Evolutionary conservation across 495 filamentous ascomycete genomes (phyloP).

Genomic region (Penicillium silybi): DNA sequence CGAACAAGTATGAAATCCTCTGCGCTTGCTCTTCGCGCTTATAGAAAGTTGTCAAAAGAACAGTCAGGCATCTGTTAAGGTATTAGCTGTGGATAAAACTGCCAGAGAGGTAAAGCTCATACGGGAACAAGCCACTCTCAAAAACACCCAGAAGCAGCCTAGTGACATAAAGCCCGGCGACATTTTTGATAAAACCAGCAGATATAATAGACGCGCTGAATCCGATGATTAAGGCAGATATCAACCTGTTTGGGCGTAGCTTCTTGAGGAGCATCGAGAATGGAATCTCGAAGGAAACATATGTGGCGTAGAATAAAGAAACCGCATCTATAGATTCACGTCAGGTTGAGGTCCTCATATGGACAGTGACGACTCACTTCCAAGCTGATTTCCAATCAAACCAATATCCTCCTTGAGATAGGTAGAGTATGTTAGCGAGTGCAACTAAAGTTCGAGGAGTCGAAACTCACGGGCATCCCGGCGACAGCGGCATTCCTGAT

Average conservation of each 20-base stretch:
- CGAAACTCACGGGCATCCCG: conserved; percentile 9
- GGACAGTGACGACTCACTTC: conserved; percentile 2
- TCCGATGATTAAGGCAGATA: conserved; percentile 30
- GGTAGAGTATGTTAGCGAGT: no score
- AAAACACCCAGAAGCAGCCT: conserved; percentile 31
- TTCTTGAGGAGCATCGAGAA: conserved; percentile 27
- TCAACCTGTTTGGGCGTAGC: conserved; percentile 32
- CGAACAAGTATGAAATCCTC: conserved; percentile 16
- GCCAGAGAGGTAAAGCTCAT: conserved; percentile 15
- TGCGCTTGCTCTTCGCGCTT: conserved; percentile 17
- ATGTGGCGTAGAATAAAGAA: conserved; percentile 18
- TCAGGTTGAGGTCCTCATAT: not conserved
- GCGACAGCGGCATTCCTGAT: conserved; percentile 15
- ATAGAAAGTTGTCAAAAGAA: conserved; percentile 22
- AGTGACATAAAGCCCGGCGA: conserved; percentile 29
- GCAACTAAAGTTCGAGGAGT: not conserved
- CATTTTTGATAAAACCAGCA: conserved; percentile 26
- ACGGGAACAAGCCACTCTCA: conserved; percentile 32
- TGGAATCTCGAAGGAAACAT: conserved; percentile 36
- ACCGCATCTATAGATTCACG: conserved; percentile 5
- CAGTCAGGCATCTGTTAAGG: conserved; percentile 26
- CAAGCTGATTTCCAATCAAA: conserved; percentile 12
- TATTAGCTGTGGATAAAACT: conserved; percentile 14
- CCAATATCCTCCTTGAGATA: conserved; percentile 12
- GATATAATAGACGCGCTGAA: conserved; percentile 31